A percentile compares a stretch with the other conserved stretches of the same genome.
Evolutionary conservation across 176 grass and related monocot species (phyloP).

Genomic region (Carex littledalei): DNA sequence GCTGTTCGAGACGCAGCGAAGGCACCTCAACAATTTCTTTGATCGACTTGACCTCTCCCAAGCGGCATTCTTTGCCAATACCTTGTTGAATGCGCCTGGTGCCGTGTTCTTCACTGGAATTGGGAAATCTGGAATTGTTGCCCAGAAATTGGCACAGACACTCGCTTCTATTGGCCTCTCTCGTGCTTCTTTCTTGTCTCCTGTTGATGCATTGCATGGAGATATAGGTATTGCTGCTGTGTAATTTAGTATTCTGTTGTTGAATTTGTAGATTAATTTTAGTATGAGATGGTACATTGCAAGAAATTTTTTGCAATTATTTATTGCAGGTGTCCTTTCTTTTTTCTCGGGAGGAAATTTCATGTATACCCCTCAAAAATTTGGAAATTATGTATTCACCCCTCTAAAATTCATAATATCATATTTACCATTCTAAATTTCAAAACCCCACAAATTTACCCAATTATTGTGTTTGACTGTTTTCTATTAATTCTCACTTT

Average conservation of each 20-base stretch:
- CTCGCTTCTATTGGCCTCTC: slow-evolving; percentile 73
- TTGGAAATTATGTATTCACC: too few species aligned
- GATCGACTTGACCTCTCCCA: slow-evolving; percentile 54
- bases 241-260: background rate
- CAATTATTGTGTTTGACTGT: too few species aligned
- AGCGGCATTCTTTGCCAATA: slow-evolving; percentile 65
- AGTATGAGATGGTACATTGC: background rate
- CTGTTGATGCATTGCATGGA: slow-evolving; percentile 90
- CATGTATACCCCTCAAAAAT: too few species aligned
- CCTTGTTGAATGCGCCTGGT: slow-evolving; percentile 54
- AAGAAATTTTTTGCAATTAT: background rate
- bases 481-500: too few species aligned
- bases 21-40: slow-evolving; percentile 78
- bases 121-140: slow-evolving; percentile 86
- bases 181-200: slow-evolving; percentile 62
- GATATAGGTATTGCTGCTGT: slow-evolving; percentile 47
- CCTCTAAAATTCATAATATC: too few species aligned
- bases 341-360: too few species aligned
- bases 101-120: slow-evolving; percentile 93
- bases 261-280: background rate
- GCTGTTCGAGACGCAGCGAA: slow-evolving; percentile 58
- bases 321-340: background rate
- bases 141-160: slow-evolving; percentile 73
- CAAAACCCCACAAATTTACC: too few species aligned
- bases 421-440: too few species aligned